phyloP scores from a whole-genome alignment of 176 grass and related monocot species.

The Thalia dealbata region DNA sequence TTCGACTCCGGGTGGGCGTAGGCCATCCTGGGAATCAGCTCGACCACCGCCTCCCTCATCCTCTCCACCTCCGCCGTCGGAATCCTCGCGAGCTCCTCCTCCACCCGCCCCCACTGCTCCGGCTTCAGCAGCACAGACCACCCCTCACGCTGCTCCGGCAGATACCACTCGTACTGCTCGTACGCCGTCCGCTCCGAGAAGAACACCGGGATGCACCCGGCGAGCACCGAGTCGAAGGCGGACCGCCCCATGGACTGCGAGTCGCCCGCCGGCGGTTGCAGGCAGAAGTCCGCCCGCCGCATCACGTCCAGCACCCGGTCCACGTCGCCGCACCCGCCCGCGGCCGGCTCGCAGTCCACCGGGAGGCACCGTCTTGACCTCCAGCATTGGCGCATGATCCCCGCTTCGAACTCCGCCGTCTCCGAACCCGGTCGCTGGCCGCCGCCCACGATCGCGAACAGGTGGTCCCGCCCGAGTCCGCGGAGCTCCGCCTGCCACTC shows the following conservation, averaged over 20 bases:
- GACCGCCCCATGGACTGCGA: conserved; percentile 10
- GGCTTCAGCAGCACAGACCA: conserved; percentile 27
- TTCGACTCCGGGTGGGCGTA: conserved; percentile 22
- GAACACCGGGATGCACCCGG: conserved; percentile 27
- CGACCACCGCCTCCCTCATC: conserved; percentile 30
- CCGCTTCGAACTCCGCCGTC: neutral
- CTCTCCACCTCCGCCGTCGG: conserved; percentile 15
- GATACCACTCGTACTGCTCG: conserved; percentile 16
- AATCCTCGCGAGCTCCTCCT: conserved; percentile 13
- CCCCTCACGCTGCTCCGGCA: conserved; percentile 18
- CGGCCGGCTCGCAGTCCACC: conserved; percentile 14
- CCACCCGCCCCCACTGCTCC: conserved; percentile 14
- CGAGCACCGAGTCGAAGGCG: conserved; percentile 20
- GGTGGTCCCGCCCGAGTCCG: conserved; percentile 9
- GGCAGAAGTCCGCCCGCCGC: conserved; percentile 14
- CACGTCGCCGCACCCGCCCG: neutral
- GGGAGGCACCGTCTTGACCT: conserved; percentile 15
- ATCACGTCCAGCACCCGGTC: conserved; percentile 9
- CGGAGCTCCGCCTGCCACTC: conserved; percentile 30
- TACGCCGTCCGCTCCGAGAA: conserved; percentile 11
- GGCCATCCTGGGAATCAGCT: conserved; percentile 24
- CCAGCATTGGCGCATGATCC: conserved; percentile 14
- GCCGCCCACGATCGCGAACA: conserved; percentile 29
- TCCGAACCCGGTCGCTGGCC: neutral
- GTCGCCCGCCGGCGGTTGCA: conserved; percentile 14